Base-by-base conservation (phyloP, 805 yeast species). In the Starmerella vaccinii region DNA sequence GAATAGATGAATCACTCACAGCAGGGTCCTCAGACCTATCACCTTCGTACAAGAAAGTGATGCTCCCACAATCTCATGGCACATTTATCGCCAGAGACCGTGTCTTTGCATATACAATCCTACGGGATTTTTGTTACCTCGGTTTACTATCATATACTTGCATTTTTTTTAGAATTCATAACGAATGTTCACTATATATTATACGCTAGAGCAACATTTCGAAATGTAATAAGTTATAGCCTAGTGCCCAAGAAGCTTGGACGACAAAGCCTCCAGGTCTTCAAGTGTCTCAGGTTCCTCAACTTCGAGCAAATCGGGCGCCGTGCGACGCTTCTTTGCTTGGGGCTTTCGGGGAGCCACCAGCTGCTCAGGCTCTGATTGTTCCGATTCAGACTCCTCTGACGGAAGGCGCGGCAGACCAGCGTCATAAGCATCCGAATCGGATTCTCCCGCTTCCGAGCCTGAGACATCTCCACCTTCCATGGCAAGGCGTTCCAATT, bases 261-360 rank as follows among this genome's bases (percentile, higher is more conserved):
- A 44, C 12, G 69, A 61, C 5, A 67, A 46, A 1, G 94, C 88
- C 72, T 92, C 98, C 67, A 92, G 75, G 63, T 92, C 98, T 66
- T 87, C 96, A 65, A 92, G 72, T 16, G 95, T 84, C 61, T 86
- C 84, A 15, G 97, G 97, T 60, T 81, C 85, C 59, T 85, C 94
- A 42, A 85, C 72, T 68, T 89, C 95, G 53, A 84, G 70, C 43
- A 83, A 69, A 9, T 64, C 61, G 9, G 33, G 30, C 30, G 30
- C 30, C 56, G 59, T 32, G 57, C 61, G 26, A 16, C 45, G 37
- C 47, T 52, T 45, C 52, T 46, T 43, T 5, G 23, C 5, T 26
- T 32, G 22, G 29, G 47, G 50, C 37, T 16, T 5, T 19, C 21
- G 7, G 9, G 9, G 21, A 5, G 19, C 21, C 5, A 8, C 21